phyloP scores from a whole-genome alignment of 306 rosid species.

The Prosopis cineraria region DNA sequence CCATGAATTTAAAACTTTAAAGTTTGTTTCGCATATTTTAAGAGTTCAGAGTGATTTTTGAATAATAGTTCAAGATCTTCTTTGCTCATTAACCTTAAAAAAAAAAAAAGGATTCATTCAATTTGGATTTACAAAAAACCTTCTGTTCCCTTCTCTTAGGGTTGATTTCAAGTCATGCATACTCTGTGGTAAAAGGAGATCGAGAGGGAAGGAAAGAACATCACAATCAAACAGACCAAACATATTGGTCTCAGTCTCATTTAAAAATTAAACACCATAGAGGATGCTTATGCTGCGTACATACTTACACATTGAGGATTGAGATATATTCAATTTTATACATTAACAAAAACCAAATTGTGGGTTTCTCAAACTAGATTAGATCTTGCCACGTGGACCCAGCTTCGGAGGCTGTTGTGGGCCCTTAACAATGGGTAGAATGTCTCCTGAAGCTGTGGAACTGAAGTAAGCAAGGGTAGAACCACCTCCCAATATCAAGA shows the following conservation, averaged over 20 bases:
- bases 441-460: conserved; percentile 77
- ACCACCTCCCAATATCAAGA: conserved; percentile 85
- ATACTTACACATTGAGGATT: conserved; percentile 44
- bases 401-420: conserved; percentile 91
- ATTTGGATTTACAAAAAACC: neutral
- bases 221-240: conserved; percentile 17
- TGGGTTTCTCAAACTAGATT: conserved; percentile 32
- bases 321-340: conserved; percentile 42
- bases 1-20: no score
- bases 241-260: conserved; percentile 7
- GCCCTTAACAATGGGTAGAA: conserved; percentile 92
- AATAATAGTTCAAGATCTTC: no score
- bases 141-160: neutral
- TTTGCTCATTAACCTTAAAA: no score
- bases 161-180: neutral
- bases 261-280: conserved; percentile 31
- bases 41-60: no score
- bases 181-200: neutral
- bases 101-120: no score
- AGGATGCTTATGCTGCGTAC: conserved; percentile 26
- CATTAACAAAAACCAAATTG: conserved; percentile 16
- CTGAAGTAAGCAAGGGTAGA: conserved; percentile 80
- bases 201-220: neutral
- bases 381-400: conserved; percentile 95
- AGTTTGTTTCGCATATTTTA: no score